Evolutionary conservation across 2,329 filamentous ascomycete species (phyloP), one percentile per base, ranked within the genome.

Genomic region (Penicillium sp.): DNA sequence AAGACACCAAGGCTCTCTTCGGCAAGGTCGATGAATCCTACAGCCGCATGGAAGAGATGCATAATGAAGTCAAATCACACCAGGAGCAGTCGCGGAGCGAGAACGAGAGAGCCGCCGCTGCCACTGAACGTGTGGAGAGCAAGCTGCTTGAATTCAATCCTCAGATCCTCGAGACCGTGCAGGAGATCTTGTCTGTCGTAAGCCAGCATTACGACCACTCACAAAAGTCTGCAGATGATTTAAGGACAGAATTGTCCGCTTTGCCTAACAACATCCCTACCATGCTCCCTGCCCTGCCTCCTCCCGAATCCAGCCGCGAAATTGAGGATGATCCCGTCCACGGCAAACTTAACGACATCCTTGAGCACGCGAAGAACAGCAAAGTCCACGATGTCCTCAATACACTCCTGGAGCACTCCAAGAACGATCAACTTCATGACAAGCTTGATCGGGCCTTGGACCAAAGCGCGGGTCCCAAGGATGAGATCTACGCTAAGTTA

Each of bases 151-250:
- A 97, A 68, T 88, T 88, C 59, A 88, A 97, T 62, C 94, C 94
- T 1, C 89, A 95, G 74, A 89, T 97, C 59, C 82, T 97, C 51
- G 87, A 93, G 46, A 84, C 89, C 0, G 84, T 99, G 59, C 88
- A 91, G 63, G 90, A 97, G 63, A 85, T 97, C n/a, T 80, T 95
- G 32, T 79, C 85, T 7, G 80, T 95, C 20, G 89, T 96, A 48
- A 88, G 85, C 20, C 84, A 95, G 67, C 92, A 97, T 68, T 96
- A 89, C 64, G 91, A 96, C 61, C 90, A 96, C 67, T 89, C 91
- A 12, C 91, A 92, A 71, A 80, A 83, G 37, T 82, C 86, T 0
- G 75, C 79, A 1, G 78, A 85, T 48, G 84, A 88, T 48, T 75
- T 84, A 48, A 85, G 83, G 65, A 79, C 80, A 9, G 80, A 79